phyloP scores from a whole-genome alignment of 208 protist genomes.

The Leishmania major region DNA sequence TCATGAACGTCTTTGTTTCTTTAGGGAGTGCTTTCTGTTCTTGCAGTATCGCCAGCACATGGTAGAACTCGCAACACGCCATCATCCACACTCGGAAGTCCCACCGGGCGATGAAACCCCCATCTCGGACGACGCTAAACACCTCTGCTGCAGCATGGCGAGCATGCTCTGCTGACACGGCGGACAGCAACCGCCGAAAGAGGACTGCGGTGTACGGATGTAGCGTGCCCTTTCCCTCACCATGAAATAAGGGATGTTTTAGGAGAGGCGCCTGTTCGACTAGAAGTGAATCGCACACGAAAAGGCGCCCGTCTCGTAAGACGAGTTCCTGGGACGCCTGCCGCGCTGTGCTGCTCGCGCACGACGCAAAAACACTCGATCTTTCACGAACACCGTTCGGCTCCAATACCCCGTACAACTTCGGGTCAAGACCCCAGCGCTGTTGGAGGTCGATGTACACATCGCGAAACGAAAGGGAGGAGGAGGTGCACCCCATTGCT shows the following conservation, averaged over 20 bases:
- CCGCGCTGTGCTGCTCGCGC: slow-evolving; percentile 7
- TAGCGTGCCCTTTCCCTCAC: slow-evolving; percentile 12
- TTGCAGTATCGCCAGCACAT: slow-evolving; percentile 55
- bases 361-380: slow-evolving; percentile 24
- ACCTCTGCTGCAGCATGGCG: slow-evolving; percentile 3
- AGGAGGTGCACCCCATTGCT: slow-evolving; percentile 31
- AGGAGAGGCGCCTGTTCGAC: slow-evolving; percentile 18
- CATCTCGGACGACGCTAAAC: slow-evolving; percentile 6
- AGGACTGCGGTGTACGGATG: slow-evolving; percentile 26
- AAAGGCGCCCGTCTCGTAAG: neutral
- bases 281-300: slow-evolving; percentile 25
- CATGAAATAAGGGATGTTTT: slow-evolving; percentile 1
- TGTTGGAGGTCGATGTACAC: slow-evolving; percentile 22
- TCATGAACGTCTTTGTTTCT: slow-evolving; percentile 23
- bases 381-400: slow-evolving; percentile 13
- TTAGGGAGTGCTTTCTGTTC: slow-evolving; percentile 44
- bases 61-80: slow-evolving; percentile 58
- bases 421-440: slow-evolving; percentile 19
- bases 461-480: slow-evolving; percentile 25
- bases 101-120: slow-evolving; percentile 29
- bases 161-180: slow-evolving; percentile 23
- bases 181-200: slow-evolving; percentile 17
- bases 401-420: slow-evolving; percentile 6
- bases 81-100: slow-evolving; percentile 62
- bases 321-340: slow-evolving; percentile 17